These are phyloP conservation scores for Cytospora paraplurivora DNA, from an alignment of 2,329 filamentous ascomycete genomes.

Conservation along the genomic window DNA sequence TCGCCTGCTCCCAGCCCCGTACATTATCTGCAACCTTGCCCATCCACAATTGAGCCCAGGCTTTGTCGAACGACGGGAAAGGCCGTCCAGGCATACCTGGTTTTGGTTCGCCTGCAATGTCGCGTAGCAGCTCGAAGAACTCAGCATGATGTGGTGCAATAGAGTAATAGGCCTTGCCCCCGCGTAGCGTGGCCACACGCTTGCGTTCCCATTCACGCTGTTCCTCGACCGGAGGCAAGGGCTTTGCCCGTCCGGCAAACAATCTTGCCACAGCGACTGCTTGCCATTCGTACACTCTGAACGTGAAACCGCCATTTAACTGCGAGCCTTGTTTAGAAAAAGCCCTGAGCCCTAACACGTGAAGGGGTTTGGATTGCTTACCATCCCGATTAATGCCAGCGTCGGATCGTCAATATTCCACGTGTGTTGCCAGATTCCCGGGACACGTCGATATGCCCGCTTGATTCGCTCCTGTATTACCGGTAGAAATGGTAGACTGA, in stretches of 20 bases:
- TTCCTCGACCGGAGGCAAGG: slow-evolving; percentile 50
- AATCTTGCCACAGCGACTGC: slow-evolving; percentile 41
- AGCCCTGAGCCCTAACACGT: not conserved
- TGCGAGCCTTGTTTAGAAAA: slow-evolving; percentile 18
- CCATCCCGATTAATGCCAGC: slow-evolving; percentile 41
- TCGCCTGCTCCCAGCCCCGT: slow-evolving; percentile 1
- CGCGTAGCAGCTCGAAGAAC: not conserved
- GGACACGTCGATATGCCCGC: slow-evolving; percentile 41
- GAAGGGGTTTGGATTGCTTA: slow-evolving; percentile 28
- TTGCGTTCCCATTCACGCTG: slow-evolving; percentile 50
- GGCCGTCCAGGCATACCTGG: not conserved
- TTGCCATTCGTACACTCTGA: slow-evolving; percentile 44
- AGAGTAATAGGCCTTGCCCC: slow-evolving; percentile 1
- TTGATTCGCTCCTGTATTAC: slow-evolving; percentile 48
- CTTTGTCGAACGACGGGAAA: not conserved
- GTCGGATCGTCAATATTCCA: slow-evolving; percentile 41
- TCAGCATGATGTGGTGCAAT: not conserved
- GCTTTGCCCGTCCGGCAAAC: slow-evolving; percentile 39
- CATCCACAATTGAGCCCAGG: not conserved
- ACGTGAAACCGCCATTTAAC: slow-evolving; percentile 41
- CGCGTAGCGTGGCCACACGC: slow-evolving; percentile 30
- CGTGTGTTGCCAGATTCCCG: slow-evolving; percentile 41
- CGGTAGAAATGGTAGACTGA: slow-evolving; percentile 57
- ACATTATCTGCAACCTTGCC: not conserved
- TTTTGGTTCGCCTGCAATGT: not conserved